These are phyloP conservation scores for Taphrina communis DNA, from an alignment of 1,139 yeast species.

Conservation along the genomic window DNA sequence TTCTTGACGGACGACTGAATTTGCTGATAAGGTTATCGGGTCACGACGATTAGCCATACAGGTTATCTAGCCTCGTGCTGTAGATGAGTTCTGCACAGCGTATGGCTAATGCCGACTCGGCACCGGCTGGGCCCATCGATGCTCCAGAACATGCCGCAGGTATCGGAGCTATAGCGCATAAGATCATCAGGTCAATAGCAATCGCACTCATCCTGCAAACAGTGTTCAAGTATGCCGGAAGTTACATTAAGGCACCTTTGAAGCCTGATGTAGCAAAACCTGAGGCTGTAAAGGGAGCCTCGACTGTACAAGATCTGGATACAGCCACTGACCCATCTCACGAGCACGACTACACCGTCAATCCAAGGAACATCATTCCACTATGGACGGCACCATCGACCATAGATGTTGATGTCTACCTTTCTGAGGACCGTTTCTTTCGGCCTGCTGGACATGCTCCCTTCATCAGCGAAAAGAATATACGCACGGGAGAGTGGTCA, in stretches of 20 bases:
- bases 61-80: background rate
- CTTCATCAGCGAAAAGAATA: conserved; percentile 14
- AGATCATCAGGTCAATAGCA: conserved; percentile 30
- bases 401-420: conserved; percentile 27
- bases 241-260: conserved; percentile 32
- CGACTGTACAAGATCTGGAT: conserved; percentile 32
- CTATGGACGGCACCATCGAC: conserved; percentile 30
- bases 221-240: conserved; percentile 23
- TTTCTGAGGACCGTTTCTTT: conserved; percentile 26
- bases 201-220: conserved; percentile 23
- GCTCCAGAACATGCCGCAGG: conserved; percentile 21
- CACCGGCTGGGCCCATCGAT: conserved; percentile 15
- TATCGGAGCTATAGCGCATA: conserved; percentile 9
- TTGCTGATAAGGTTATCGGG: too few relatives aligned
- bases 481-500: conserved; percentile 31
- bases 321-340: conserved; percentile 24
- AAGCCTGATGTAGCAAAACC: conserved; percentile 32
- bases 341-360: conserved; percentile 31
- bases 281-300: conserved; percentile 10
- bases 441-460: conserved; percentile 21
- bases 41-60: too few relatives aligned
- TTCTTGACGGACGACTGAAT: too few relatives aligned
- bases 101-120: conserved; percentile 14
- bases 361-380: conserved; percentile 32
- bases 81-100: conserved; percentile 29